Base-by-base conservation (phyloP, 257 asterid species). In the Rhazya stricta region DNA sequence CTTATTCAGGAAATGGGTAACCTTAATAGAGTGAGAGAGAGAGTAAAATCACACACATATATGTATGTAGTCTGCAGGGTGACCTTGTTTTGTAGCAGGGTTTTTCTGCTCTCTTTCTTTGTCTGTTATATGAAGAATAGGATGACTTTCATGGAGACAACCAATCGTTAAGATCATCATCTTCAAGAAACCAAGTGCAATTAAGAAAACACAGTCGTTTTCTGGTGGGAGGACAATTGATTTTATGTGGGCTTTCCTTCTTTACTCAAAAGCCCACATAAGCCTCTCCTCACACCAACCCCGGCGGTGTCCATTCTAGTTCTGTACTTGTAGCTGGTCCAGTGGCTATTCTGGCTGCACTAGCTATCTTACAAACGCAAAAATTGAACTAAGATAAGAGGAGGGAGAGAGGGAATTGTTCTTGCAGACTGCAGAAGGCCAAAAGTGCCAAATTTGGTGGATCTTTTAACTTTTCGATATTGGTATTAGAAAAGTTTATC, bases 401-500 rank as follows among this genome's bases (percentile, higher is more conserved):
- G 74, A 42, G 39, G 58, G 39, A 13, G 2, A 16, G 43, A 36
- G 4, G 70, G 48, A 63, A 50, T 27, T 66, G 32, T 21, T 5
- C 9, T 71, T 48, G 76, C 53, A 29, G 51, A n/a, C 15, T 48
- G 76, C 53, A 29, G 51, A n/a, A 6, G 73, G 80, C 63, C 81
- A 69, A 72, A 81, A 81, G 78, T 78, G 81, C 76, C 60, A 45
- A 42, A 45, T 42, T 51, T 76, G 54, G 51, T 37, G 63, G 62
- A 78, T 67, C 63, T 51, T 76, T 66, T 65, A 19, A 36, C 45
- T 57, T 37, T 66, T 50, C 41, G 57, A 37, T 77, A 32, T 46
- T 51, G 23, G 73, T 62, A 82, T 65, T 66, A 57, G 46, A 79
- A 83, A 79, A 75, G 74, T 57, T 83, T 83, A 80, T 83, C 84